Percentiles rank a stretch among this genome's conserved stretches.
phyloP scores from a whole-genome alignment of 371 early-diverging fungal species.

The Saksenaea oblongispora region DNA sequence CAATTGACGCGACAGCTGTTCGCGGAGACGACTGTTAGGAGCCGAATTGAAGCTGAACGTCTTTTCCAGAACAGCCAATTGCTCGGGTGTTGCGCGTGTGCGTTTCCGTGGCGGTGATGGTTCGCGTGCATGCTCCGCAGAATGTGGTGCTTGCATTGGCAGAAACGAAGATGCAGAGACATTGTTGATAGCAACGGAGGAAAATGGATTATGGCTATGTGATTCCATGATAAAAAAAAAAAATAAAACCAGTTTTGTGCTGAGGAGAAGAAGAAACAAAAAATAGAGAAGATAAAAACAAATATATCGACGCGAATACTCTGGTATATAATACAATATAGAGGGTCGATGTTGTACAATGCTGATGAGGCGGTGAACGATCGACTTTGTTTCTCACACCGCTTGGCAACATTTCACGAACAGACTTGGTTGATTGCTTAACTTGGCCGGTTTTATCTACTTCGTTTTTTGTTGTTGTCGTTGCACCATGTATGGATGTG shows the following conservation, averaged over 20 bases:
- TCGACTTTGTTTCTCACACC: conserved; percentile 2
- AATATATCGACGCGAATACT: not conserved
- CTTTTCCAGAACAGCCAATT: conserved; percentile 67
- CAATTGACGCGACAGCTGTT: conserved; percentile 77
- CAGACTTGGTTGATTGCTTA: not conserved
- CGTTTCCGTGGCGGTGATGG: conserved; percentile 47
- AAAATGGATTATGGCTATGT: not conserved
- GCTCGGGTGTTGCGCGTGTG: conserved; percentile 68
- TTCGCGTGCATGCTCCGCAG: conserved; percentile 1
- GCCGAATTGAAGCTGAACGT: conserved; percentile 64
- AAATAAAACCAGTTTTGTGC: not conserved
- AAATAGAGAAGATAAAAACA: conserved; percentile 1
- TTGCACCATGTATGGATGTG: not conserved
- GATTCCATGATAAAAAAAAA: not conserved
- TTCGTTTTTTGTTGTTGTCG: not conserved
- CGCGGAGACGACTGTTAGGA: conserved; percentile 78
- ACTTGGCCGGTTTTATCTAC: not conserved
- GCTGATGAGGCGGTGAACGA: conserved; percentile 4
- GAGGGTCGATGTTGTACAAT: conserved; percentile 1
- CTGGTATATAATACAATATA: not conserved
- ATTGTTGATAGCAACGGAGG: not conserved
- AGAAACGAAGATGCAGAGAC: not conserved
- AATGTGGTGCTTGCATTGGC: not conserved
- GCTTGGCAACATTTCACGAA: not conserved
- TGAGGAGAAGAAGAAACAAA: not conserved